phyloP scores from a whole-genome alignment of 78 protist genomes.

The slime mould (Dictyostelium discoideum) region DNA sequence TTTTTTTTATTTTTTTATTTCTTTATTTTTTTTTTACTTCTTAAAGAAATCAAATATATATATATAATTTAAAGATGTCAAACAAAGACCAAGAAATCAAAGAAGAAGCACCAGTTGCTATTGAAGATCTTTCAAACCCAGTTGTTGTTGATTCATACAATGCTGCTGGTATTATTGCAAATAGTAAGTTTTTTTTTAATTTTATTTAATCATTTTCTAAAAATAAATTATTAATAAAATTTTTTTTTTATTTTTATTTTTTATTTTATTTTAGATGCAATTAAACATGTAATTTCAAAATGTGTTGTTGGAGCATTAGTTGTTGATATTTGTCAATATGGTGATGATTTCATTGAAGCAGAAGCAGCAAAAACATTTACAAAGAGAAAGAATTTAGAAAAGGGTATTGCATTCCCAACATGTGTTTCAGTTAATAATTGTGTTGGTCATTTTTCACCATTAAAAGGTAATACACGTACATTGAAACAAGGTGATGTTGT shows the following conservation, averaged over 20 bases:
- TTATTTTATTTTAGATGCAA: constrained; percentile 19
- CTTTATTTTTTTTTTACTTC: neutral
- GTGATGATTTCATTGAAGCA: constrained; percentile 54
- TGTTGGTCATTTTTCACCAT: constrained; percentile 98
- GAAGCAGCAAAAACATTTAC: constrained; percentile 46
- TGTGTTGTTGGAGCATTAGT: constrained; percentile 39
- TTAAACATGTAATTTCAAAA: constrained; percentile 59
- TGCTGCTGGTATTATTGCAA: constrained; percentile 60
- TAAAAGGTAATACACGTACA: constrained; percentile 57
- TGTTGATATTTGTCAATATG: constrained; percentile 51
- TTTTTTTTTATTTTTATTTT: too few relatives aligned
- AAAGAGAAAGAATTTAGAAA: constrained; percentile 74
- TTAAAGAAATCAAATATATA: neutral
- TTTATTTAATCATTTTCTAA: neutral
- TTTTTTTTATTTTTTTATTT: neutral
- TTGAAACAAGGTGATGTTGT: constrained; percentile 95
- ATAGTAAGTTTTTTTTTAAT: constrained; percentile 21
- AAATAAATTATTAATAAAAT: too few relatives aligned
- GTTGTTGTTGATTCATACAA: constrained; percentile 50
- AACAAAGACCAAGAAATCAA: neutral
- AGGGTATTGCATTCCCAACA: constrained; percentile 98
- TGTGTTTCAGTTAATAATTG: constrained; percentile 95
- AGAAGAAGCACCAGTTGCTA: neutral
- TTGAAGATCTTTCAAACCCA: constrained; percentile 64
- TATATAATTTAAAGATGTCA: constrained; percentile 31